These are phyloP conservation scores for Drosera spatulata DNA, from an alignment of 179 eudicot genomes.

Conservation along the genomic window DNA sequence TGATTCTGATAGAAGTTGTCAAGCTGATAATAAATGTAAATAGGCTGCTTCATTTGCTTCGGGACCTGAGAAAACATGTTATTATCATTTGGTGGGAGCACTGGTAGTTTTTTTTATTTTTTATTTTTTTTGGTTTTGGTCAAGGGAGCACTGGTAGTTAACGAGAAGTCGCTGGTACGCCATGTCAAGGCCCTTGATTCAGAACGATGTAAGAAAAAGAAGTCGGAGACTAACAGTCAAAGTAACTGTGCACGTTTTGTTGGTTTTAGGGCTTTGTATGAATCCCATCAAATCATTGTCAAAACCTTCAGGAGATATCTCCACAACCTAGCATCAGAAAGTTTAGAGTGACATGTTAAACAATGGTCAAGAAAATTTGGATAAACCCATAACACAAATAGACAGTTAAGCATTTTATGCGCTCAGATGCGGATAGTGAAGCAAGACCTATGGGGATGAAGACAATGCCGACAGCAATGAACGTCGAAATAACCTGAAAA, in stretches of 20 bases:
- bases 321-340: conserved; percentile 23
- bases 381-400: neutral
- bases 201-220: no score
- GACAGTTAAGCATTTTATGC: conserved; percentile 12
- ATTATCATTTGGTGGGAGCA: no score
- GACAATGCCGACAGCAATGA: conserved; percentile 26
- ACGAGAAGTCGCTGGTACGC: no score
- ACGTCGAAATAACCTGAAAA: conserved; percentile 27
- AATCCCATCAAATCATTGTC: conserved; percentile 8
- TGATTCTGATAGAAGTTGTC: conserved; percentile 13
- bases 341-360: conserved; percentile 1
- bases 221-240: conserved; percentile 12
- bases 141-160: no score
- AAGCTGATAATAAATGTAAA: conserved; percentile 5
- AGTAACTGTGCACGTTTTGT: conserved; percentile 20
- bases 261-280: conserved; percentile 16
- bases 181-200: no score
- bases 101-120: no score
- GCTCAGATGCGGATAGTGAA: conserved; percentile 30
- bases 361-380: neutral
- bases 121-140: no score
- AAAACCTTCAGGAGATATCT: conserved; percentile 13
- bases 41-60: conserved; percentile 34
- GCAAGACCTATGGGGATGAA: conserved; percentile 33
- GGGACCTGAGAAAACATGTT: conserved; percentile 21